Evolutionary conservation across 1,284 basidiomycete genomes (phyloP).

Genomic region (Moniliella sp.): DNA sequence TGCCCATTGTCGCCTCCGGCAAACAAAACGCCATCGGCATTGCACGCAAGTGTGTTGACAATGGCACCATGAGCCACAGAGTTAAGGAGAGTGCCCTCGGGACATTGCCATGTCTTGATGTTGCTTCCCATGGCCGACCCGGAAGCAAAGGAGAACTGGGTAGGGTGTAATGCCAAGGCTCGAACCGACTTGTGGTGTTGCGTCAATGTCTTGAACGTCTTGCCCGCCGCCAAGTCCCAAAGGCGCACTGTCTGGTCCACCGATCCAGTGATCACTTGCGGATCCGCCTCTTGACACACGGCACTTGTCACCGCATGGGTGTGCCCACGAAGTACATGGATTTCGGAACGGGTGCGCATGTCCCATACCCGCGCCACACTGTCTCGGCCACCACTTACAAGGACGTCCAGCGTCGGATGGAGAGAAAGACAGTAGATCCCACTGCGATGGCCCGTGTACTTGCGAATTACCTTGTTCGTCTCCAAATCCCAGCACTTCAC

Average conservation of each 20-base stretch:
- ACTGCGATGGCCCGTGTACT: slow-evolving; percentile 90
- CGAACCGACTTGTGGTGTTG: slow-evolving; percentile 97
- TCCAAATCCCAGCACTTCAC: slow-evolving; percentile 99
- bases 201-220: slow-evolving; percentile 78
- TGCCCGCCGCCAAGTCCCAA: slow-evolving; percentile 96
- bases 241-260: slow-evolving; percentile 93
- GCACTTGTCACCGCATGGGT: slow-evolving; percentile 83
- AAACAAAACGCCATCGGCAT: slow-evolving; percentile 85
- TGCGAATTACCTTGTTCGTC: slow-evolving; percentile 90
- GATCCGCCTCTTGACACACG: slow-evolving; percentile 81
- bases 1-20: slow-evolving; percentile 43
- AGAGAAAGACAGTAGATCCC: slow-evolving; percentile 61
- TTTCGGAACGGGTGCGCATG: slow-evolving; percentile 88
- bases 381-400: slow-evolving; percentile 83
- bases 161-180: slow-evolving; percentile 75
- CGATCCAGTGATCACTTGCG: slow-evolving; percentile 85
- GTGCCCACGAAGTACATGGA: slow-evolving; percentile 78
- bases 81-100: slow-evolving; percentile 82
- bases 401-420: slow-evolving; percentile 81
- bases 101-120: slow-evolving; percentile 98
- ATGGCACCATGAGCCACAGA: slow-evolving; percentile 88
- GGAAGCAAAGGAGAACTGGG: slow-evolving; percentile 82
- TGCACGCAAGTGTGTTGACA: slow-evolving; percentile 83
- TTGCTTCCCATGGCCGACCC: slow-evolving; percentile 89
- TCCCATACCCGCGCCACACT: slow-evolving; percentile 94